Base-by-base conservation (phyloP, 2,329 filamentous ascomycete species). In the Catunica adiposa region DNA sequence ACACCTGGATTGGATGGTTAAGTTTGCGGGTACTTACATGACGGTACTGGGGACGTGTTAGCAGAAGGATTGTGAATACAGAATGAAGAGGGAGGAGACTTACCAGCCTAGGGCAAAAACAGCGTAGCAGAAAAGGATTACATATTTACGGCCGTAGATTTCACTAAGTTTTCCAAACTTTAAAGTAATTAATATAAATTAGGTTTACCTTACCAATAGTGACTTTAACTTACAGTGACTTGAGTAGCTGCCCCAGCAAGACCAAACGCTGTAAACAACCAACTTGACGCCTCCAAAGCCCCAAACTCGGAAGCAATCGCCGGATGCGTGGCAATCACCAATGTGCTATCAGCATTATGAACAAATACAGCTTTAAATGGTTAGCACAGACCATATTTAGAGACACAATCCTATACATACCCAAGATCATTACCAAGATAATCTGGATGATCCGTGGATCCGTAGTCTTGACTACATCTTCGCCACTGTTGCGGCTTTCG, bases 241-340 rank as follows among this genome's bases (percentile, higher is more conserved):
- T 68, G 66, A 0, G 64, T 66, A 7, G 65, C 63, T 0, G 64
- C 64, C 1, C 64, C 63, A 1, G 66, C 65, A 0, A 68, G 59
- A 20, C 62, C 64, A 52, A 67, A 68, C 2, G 63, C 62, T 0
- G 64, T 64, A 9, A 67, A 63, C 0, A 68, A 51, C 66, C 64
- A 66, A 58, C 73, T 78, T 2, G 78, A 79, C 53, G 76, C 72
- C 15, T 71, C 72, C 3, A 83, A 63, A 34, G 72, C 70, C 54
- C 74, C 68, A 61, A 83, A 83, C 55, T 82, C 75, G 8, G 79
- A 83, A 0, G 78, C 75, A 54, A 83, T 80, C 2, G 70, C 70
- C 0, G 77, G 75, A 57, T 83, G 79, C 0, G 82, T 84, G 0
- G 84, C 82, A 31, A 87, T 68, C 0, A 87, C 73, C 0, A 87